These are phyloP conservation scores for Pythium graminicola DNA, from an alignment of 352 stramenopile genomes.

Conservation along the genomic window DNA sequence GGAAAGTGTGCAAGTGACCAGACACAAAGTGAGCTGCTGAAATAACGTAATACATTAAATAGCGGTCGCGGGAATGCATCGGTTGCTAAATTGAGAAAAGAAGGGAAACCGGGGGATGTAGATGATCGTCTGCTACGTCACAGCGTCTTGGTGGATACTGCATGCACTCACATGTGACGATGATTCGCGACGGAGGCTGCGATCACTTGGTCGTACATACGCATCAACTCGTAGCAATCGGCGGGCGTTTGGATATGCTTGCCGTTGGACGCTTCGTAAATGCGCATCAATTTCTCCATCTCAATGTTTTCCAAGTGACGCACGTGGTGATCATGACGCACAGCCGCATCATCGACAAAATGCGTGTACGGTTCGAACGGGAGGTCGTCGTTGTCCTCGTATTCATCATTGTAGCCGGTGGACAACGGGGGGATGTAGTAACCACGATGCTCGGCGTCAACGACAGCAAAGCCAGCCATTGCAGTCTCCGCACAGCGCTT, in stretches of 20 bases:
- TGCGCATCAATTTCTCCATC: no score
- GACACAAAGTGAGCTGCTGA: not conserved
- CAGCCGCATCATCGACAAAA: no score
- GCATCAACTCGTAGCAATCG: conserved; percentile 2
- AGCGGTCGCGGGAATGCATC: no score
- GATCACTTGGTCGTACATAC: conserved; percentile 4
- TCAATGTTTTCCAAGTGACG: no score
- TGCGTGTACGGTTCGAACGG: no score
- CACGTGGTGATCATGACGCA: no score
- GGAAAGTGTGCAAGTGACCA: not conserved
- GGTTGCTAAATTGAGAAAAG: not conserved
- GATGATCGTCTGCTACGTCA: no score
- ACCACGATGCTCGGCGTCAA: not conserved
- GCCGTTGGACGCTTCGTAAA: no score
- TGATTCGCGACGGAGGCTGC: no score
- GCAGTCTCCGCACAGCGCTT: conserved; percentile 1
- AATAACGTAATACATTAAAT: conserved; percentile 24
- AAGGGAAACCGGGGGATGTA: not conserved
- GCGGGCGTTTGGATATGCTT: not conserved
- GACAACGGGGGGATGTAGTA: not conserved
- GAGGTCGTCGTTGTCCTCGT: not conserved
- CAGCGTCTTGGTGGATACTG: no score
- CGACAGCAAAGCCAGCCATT: conserved; percentile 1
- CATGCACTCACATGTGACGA: no score
- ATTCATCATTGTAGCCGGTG: no score